Base-by-base conservation (phyloP, 352 stramenopile species). In the Globisporangium apiculatum region DNA sequence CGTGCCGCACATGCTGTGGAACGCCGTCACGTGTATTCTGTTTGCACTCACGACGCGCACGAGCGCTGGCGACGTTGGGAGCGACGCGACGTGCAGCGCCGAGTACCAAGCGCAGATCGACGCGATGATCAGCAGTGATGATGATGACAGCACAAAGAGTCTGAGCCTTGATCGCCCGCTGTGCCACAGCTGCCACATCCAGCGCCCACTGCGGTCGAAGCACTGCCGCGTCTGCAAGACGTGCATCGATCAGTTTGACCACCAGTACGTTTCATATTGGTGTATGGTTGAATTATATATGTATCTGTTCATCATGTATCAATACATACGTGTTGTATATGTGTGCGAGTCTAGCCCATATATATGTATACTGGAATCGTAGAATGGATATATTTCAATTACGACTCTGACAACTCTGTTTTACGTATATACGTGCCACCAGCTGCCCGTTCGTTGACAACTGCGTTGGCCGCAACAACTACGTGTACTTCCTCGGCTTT, bases 381-480 rank as follows among this genome's bases (percentile, higher is more conserved):
- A n/a, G n/a, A n/a, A 1, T 43, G 40, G 7, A 12, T 31, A 3
- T 3, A 31, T 3, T 31, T 0, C 3, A 31, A 31, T 31, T 2
- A 31, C 24, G 24, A 31, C 24, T 31, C 24, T 31, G 7, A 43
- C 40, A 43, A 43, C 40, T 43, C 40, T 43, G 1, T 5, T 14
- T 4, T 43, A 43, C 40, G 11, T 14, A 4, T 43, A 3, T 31
- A 31, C 40, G 40, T 48, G 11, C 7, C 45, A 4, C 7, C 60
- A 88, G 83, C 71, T 98, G 97, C 57, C 96, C 96, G 15, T 99
- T 98, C 76, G 87, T 99, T 9, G 98, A 99, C 78, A 99, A 99
- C 73, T 99, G 96, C 62, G 89, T 99, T 3, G 97, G 96, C 31
- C 93, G 97, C 49, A 84, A 91, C 64, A 99, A 99, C 74, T 97